These are phyloP conservation scores for Citrus cavaleriei DNA, from an alignment of 345 rosid species.

Conservation along the genomic window DNA sequence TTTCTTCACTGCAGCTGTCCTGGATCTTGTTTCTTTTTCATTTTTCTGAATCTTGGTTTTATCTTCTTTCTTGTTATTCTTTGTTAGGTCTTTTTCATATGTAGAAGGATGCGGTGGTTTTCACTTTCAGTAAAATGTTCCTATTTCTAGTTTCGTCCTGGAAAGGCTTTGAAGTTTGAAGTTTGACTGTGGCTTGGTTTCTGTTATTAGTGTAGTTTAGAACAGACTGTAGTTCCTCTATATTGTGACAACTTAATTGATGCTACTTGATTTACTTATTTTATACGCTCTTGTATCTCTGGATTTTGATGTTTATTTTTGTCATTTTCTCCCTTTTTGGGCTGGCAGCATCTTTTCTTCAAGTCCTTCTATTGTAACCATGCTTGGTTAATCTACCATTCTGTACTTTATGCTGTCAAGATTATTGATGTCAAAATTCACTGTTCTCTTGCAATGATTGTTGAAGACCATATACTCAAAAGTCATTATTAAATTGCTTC, in stretches of 20 bases:
- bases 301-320: not conserved
- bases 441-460: slow-evolving; percentile 1
- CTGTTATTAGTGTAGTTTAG: not conserved
- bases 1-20: not conserved
- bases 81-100: not conserved
- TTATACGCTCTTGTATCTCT: not conserved
- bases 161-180: not conserved
- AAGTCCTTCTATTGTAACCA: not conserved
- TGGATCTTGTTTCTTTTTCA: not conserved
- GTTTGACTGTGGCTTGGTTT: not conserved
- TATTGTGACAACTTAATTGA: not conserved
- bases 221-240: not conserved
- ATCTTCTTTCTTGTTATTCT: not conserved
- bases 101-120: not conserved
- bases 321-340: not conserved
- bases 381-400: not conserved
- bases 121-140: not conserved
- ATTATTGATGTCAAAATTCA: not conserved
- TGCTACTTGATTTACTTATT: not conserved
- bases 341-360: not conserved
- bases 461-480: not conserved
- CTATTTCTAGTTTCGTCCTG: not conserved
- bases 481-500: not conserved
- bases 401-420: not conserved
- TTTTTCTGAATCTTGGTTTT: not conserved